Base-by-base conservation (phyloP, 164 flowering plant species). In the Euptelea pleiosperma region DNA sequence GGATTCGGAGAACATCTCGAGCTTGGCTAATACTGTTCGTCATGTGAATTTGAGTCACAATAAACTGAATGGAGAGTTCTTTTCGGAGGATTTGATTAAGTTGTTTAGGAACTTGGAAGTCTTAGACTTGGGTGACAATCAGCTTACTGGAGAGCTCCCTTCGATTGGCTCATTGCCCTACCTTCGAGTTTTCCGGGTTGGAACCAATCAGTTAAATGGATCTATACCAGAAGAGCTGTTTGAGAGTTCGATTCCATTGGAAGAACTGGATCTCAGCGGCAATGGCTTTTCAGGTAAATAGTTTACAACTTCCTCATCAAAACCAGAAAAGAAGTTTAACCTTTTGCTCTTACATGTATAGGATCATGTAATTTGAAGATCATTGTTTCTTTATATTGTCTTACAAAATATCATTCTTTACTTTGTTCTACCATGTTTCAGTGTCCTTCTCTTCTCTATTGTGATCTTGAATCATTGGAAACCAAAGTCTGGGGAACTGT, bases 251-350 rank as follows among this genome's bases (percentile, higher is more conserved):
- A 57, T 77, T 29, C 84, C 79, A 0, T 61, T 91, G 75, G 53
- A 59, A 60, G 97, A 91, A 57, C 60, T 94, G 79, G 99, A 94
- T 91, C 93, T 94, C 67, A 94, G 97, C 66, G 61, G 62, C 60
- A 94, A 94, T 71, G 80, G 78, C 12, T 85, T 92, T 71, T 82
- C 87, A 55, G 98, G 98, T 92, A 75, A 62, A 35, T 24, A 22
- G 22, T 49, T 61, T 11, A 8, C 26, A 29, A 14, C 40, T 43
- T 39, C 42, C 1, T 61, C 30, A 28, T 25, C 26, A 19, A 31
- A 25, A 52, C 25, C 25, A n/a, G n/a, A 9, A 42, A 28, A n/a
- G 6, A 31, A 6, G 21, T 15, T 50, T 7, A n/a, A n/a, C n/a
- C n/a, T n/a, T n/a, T n/a, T n/a, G n/a, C n/a, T n/a, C n/a, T n/a